Evolutionary conservation across 176 grass and related monocot species (phyloP), one percentile per base, ranked within the genome.

Genomic region (Phoenix roebelenii): DNA sequence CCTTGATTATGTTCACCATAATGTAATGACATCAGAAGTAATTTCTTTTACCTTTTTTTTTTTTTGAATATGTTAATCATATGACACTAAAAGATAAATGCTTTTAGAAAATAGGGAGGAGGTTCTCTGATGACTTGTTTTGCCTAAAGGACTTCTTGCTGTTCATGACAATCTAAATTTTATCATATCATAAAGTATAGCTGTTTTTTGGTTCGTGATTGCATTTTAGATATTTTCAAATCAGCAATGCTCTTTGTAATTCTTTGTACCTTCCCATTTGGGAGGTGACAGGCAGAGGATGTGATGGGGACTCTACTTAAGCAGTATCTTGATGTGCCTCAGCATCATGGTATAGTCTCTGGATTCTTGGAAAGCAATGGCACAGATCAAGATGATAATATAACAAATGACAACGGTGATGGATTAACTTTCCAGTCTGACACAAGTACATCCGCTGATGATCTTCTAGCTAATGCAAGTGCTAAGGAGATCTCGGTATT

Each of bases 301-400:
- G 87, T 98, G 58, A 78, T 81, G 50, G 84, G 79, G 5, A 60
- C 93, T 74, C 75, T 98, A 67, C 93, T 98, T 7, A 92, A 66
- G 49, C 76, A 89, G 65, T 98, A 92, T 81, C 87, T 98, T 54
- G 87, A 88, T 67, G 72, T 76, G 54, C 81, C 87, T 18, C 72
- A 77, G 76, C 78, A 80, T 56, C 19, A 58, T 28, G 53, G 26
- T 56, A 23, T 24, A 54, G 68, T 57, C 70, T 76, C 78, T 66
- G 26, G 72, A 61, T 63, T 60, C 23, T 61, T 53, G 22, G 74
- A 63, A 72, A 66, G 52, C 17, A 44, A 39, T 70, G 59, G 14
- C 60, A 39, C 59, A 32, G 51, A 9, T 2, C 79, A 82, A 18
- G 55, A 67, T 56, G 68, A 55, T 25, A 60, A 57, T 61, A 9